A percentile compares a stretch with the other conserved stretches of the same genome.
phyloP scores from a whole-genome alignment of 495 filamentous ascomycete species.

The Evernia prunastri region DNA sequence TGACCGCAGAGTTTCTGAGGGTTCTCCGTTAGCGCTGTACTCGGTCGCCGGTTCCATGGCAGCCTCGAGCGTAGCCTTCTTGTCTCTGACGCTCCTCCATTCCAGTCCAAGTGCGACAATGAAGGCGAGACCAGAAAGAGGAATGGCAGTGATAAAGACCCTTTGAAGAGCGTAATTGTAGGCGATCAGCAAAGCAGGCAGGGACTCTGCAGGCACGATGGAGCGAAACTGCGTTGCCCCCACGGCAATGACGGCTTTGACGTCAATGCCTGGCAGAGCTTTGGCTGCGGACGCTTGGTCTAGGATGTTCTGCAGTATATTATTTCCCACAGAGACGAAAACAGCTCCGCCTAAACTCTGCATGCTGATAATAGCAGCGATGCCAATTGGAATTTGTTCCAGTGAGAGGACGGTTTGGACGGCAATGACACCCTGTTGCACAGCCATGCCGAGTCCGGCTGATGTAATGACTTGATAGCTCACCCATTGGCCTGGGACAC shows the following conservation, averaged over 20 bases:
- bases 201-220: conserved; percentile 34
- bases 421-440: conserved; percentile 33
- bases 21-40: conserved; percentile 7
- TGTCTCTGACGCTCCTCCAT: conserved; percentile 59
- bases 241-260: conserved; percentile 40
- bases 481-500: conserved; percentile 50
- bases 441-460: conserved; percentile 35
- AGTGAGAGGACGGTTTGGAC: conserved; percentile 36
- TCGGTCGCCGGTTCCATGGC: conserved; percentile 19
- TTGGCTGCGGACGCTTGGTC: conserved; percentile 39
- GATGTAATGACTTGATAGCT: conserved; percentile 51
- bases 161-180: conserved; percentile 56
- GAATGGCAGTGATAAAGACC: conserved; percentile 53
- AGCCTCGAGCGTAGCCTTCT: conserved; percentile 17
- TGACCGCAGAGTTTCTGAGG: conserved; percentile 5
- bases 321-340: conserved; percentile 60
- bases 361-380: conserved; percentile 48
- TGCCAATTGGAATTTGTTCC: conserved; percentile 35
- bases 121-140: conserved; percentile 47
- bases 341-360: conserved; percentile 57
- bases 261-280: conserved; percentile 41
- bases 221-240: conserved; percentile 54
- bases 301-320: conserved; percentile 58
- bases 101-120: conserved; percentile 50
- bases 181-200: conserved; percentile 47